These are phyloP conservation scores for Daldinia vernicosa DNA, from an alignment of 495 filamentous ascomycete genomes.

Conservation along the genomic window DNA sequence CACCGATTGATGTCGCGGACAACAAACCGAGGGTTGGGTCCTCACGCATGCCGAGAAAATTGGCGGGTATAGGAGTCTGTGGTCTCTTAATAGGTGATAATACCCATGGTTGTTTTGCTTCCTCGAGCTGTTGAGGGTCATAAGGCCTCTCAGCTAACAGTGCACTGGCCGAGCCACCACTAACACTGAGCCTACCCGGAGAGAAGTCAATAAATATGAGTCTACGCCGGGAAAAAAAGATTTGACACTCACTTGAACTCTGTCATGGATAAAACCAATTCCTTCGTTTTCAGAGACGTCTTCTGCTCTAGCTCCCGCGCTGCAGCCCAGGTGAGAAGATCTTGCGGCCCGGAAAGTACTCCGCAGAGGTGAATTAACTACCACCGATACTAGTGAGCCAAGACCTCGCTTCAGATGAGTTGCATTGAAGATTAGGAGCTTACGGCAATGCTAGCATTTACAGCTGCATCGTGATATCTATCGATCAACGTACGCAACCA, in stretches of 20 bases:
- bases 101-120: slow-evolving; percentile 26
- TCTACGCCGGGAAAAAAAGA: not conserved
- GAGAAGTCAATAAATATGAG: not conserved
- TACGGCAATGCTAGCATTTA: slow-evolving; percentile 76
- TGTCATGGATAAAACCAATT: slow-evolving; percentile 63
- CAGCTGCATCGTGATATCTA: slow-evolving; percentile 75
- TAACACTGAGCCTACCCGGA: not conserved
- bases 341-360: slow-evolving; percentile 75
- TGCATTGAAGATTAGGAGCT: slow-evolving; percentile 59
- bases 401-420: not conserved
- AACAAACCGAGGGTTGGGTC: slow-evolving; percentile 26
- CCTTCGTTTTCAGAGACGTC: slow-evolving; percentile 57
- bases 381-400: not conserved
- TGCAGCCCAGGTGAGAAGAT: slow-evolving; percentile 71
- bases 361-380: slow-evolving; percentile 62
- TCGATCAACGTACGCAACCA: slow-evolving; percentile 75
- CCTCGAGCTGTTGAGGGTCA: slow-evolving; percentile 1
- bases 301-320: slow-evolving; percentile 67
- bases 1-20: slow-evolving; percentile 23
- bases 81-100: slow-evolving; percentile 12
- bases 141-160: slow-evolving; percentile 18
- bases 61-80: slow-evolving; percentile 3
- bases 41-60: slow-evolving; percentile 20
- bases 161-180: slow-evolving; percentile 20
- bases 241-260: slow-evolving; percentile 59